Evolutionary conservation across 495 filamentous ascomycete species (phyloP).

Genomic region (Neurospora hispaniola): DNA sequence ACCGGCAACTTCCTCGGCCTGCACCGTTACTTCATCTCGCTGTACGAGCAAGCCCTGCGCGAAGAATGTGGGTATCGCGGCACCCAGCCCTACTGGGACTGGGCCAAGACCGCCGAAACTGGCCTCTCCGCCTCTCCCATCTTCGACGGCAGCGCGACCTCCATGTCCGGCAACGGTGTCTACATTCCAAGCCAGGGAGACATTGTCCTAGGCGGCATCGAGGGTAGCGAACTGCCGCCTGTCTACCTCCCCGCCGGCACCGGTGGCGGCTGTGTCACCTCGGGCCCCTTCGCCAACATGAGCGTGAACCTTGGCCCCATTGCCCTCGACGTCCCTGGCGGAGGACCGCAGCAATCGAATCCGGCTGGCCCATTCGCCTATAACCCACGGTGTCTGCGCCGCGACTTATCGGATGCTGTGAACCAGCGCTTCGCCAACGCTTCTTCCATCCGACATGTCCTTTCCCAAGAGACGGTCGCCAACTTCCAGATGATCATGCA

Average conservation of each 20-base stretch:
- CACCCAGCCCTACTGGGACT: conserved; percentile 55
- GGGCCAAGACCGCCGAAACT: conserved; percentile 36
- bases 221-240: conserved; percentile 14
- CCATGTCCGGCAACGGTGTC: conserved; percentile 50
- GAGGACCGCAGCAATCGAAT: not conserved
- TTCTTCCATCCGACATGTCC: conserved; percentile 28
- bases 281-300: conserved; percentile 47
- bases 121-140: conserved; percentile 44
- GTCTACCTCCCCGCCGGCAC: conserved; percentile 32
- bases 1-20: conserved; percentile 58
- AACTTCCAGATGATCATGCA: conserved; percentile 42
- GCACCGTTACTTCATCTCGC: conserved; percentile 57
- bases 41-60: conserved; percentile 56
- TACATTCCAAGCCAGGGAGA: conserved; percentile 26
- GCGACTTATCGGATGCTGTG: conserved; percentile 46
- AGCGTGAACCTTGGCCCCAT: conserved; percentile 46
- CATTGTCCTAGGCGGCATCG: conserved; percentile 13
- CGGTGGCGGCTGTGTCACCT: conserved; percentile 55
- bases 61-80: conserved; percentile 64
- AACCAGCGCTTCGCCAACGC: conserved; percentile 38
- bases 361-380: conserved; percentile 18
- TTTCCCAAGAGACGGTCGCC: conserved; percentile 31
- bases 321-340: conserved; percentile 6
- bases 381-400: conserved; percentile 53
- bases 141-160: conserved; percentile 49